Percentiles rank a stretch among this genome's conserved stretches.
Evolutionary conservation across 495 filamentous ascomycete genomes (phyloP).

Genomic region (Penicillium longicatenatum): DNA sequence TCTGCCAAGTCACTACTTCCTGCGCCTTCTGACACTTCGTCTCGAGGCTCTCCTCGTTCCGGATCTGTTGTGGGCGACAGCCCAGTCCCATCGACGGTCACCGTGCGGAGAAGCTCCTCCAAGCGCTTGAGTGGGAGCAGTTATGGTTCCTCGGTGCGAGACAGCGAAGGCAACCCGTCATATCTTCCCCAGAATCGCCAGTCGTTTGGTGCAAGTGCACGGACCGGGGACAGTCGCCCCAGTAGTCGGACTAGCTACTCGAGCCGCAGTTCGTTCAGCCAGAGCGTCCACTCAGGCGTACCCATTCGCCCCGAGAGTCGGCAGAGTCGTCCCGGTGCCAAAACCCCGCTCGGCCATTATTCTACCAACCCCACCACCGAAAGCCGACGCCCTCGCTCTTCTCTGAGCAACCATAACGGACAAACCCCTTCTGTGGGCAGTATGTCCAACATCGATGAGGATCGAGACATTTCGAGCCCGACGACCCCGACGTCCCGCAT

Average conservation of each 20-base stretch:
- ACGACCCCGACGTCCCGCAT: slow-evolving; percentile 39
- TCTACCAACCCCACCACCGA: slow-evolving; percentile 48
- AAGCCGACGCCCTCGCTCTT: slow-evolving; percentile 49
- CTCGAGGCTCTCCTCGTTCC: slow-evolving; percentile 72
- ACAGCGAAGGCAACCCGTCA: slow-evolving; percentile 35
- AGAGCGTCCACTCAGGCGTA: slow-evolving; percentile 38
- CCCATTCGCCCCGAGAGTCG: slow-evolving; percentile 64
- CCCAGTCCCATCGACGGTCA: slow-evolving; percentile 71
- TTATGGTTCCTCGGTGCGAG: slow-evolving; percentile 54
- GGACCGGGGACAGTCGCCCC: slow-evolving; percentile 48
- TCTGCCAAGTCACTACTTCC: slow-evolving; percentile 92
- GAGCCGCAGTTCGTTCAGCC: slow-evolving; percentile 46
- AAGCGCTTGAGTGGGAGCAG: slow-evolving; percentile 66
- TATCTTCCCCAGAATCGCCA: slow-evolving; percentile 46
- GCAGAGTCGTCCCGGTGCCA: slow-evolving; percentile 63
- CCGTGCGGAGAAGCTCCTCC: slow-evolving; percentile 71
- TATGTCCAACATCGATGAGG: slow-evolving; percentile 50
- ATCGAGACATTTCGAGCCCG: slow-evolving; percentile 38
- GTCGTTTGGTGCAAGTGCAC: slow-evolving; percentile 53
- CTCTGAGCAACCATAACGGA: slow-evolving; percentile 45
- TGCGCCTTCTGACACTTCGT: slow-evolving; percentile 74
- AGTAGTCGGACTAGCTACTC: slow-evolving; percentile 50
- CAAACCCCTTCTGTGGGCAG: slow-evolving; percentile 35
- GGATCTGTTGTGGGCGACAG: slow-evolving; percentile 54
- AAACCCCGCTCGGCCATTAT: slow-evolving; percentile 62